Percentiles rank a stretch among this genome's conserved stretches.
Conservation (phyloP, 1,284 basidiomycete species). For the Crepidotus sp. region DNA sequence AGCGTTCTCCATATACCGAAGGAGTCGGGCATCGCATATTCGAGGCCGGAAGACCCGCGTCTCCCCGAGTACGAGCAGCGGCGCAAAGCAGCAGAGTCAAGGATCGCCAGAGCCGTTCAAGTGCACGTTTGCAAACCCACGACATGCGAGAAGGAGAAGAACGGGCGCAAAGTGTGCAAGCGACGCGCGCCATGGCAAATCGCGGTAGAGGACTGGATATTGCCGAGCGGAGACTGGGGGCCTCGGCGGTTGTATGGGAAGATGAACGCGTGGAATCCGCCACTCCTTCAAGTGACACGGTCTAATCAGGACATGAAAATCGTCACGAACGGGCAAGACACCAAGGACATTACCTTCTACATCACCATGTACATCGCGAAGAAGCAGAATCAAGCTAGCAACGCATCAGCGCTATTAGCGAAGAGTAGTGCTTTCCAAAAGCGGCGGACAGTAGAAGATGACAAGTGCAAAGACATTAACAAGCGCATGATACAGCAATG, state of each 20-base stretch:
- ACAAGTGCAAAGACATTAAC: background rate
- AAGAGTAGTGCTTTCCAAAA: constrained; percentile 16
- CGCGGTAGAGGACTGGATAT: background rate
- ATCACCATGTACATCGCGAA: constrained; percentile 23
- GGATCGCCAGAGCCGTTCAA: constrained; percentile 16
- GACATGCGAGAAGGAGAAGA: constrained; percentile 2
- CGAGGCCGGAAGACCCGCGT: constrained; percentile 16
- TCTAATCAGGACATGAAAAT: constrained; percentile 25
- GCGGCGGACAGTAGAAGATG: background rate
- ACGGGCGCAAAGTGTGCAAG: constrained; percentile 3
- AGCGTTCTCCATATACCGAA: background rate
- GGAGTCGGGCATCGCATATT: constrained; percentile 11
- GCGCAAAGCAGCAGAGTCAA: background rate
- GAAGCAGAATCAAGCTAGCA: constrained; percentile 18
- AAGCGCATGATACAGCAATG: constrained; percentile 19
- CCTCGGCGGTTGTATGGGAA: background rate
- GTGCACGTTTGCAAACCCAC: constrained; percentile 17
- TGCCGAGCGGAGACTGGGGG: constrained; percentile 8
- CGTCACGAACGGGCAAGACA: constrained; percentile 20
- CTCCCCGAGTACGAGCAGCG: background rate
- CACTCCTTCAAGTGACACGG: background rate
- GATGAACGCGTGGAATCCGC: constrained; percentile 7
- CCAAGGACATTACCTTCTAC: constrained; percentile 21
- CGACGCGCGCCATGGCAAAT: constrained; percentile 1
- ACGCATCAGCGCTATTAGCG: constrained; percentile 15